Evolutionary conservation across 805 yeast genomes (phyloP).

Genomic region (Teunomyces funiuensis): DNA sequence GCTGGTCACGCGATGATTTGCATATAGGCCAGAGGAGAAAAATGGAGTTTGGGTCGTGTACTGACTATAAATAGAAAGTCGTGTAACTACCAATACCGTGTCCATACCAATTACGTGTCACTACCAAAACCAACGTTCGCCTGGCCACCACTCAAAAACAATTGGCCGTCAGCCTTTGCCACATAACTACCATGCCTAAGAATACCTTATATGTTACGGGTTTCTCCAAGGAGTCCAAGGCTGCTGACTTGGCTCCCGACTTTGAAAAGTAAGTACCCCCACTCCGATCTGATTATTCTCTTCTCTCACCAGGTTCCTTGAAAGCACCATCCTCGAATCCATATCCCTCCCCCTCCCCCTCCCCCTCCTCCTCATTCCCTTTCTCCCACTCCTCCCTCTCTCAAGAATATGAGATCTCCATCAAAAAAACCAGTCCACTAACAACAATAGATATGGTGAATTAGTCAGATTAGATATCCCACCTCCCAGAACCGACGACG

Average conservation of each 20-base stretch:
- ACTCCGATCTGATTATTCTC: conserved; percentile 4
- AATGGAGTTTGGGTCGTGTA: too few species aligned
- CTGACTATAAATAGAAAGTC: neutral
- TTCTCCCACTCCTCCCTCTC: neutral
- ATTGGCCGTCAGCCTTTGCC: neutral
- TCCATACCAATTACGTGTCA: too few species aligned
- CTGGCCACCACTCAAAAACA: neutral
- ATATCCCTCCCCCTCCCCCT: conserved; percentile 7
- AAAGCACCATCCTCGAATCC: neutral
- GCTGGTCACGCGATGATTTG: neutral
- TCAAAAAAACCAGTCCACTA: conserved; percentile 7
- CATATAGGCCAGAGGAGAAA: neutral
- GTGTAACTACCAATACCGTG: neutral
- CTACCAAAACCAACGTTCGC: too few species aligned
- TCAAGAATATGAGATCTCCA: conserved; percentile 3
- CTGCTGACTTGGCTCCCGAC: conserved; percentile 57
- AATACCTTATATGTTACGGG: conserved; percentile 58
- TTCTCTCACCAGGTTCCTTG: conserved; percentile 8
- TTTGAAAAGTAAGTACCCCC: conserved; percentile 55
- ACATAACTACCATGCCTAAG: conserved; percentile 35
- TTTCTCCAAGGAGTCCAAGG: conserved; percentile 53
- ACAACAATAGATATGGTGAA: conserved; percentile 48
- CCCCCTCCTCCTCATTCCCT: conserved; percentile 7
- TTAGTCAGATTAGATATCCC: conserved; percentile 60
- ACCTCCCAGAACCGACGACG: conserved; percentile 60